Percentiles rank a stretch among this genome's conserved stretches.
These are phyloP conservation scores for Reutealis trisperma DNA, from an alignment of 345 rosid genomes.

Conservation along the genomic window DNA sequence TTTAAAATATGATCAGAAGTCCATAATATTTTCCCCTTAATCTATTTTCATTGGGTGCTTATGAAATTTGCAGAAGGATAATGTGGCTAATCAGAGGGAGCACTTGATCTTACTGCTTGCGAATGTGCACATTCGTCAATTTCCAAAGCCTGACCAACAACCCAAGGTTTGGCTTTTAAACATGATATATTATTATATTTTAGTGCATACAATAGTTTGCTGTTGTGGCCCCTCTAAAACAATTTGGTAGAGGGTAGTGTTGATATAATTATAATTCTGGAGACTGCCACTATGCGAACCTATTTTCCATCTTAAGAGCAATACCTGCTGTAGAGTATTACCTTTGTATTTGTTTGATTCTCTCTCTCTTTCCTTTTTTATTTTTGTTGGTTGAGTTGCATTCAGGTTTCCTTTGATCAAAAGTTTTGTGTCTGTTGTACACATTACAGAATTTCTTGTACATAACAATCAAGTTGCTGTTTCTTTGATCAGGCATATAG, in stretches of 20 bases:
- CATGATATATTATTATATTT: not conserved
- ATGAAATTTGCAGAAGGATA: conserved; percentile 70
- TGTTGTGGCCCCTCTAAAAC: not conserved
- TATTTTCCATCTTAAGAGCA: not conserved
- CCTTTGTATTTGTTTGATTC: not conserved
- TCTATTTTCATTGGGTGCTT: conserved; percentile 10
- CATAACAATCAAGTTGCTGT: not conserved
- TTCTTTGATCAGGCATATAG: not conserved
- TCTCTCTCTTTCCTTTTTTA: not conserved
- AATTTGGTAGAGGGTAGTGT: not conserved
- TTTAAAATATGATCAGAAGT: not conserved
- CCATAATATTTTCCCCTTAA: conserved; percentile 6
- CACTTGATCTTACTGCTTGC: conserved; percentile 94
- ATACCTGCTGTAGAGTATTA: not conserved
- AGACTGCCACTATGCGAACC: not conserved
- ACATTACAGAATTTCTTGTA: not conserved
- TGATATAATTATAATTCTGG: not conserved
- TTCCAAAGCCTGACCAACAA: conserved; percentile 96
- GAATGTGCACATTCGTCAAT: conserved; percentile 91
- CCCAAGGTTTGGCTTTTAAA: conserved; percentile 71
- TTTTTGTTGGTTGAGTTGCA: not conserved
- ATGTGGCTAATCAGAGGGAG: conserved; percentile 98
- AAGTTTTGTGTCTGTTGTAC: not conserved
- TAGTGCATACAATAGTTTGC: not conserved
- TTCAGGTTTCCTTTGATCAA: not conserved